phyloP scores from a whole-genome alignment of 768 basidiomycete species.

The Hydnomerulius pinastri region DNA sequence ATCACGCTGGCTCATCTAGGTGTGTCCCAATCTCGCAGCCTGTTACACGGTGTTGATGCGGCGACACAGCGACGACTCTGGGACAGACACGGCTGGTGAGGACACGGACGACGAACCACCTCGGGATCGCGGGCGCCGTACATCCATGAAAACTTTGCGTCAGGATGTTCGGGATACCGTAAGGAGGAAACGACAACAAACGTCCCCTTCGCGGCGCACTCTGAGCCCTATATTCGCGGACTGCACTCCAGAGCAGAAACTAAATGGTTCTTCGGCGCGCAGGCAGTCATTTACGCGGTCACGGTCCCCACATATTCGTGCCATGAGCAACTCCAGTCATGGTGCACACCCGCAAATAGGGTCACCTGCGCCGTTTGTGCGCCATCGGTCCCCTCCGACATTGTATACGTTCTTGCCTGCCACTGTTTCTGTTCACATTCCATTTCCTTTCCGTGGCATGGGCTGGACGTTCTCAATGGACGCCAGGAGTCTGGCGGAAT shows the following conservation, averaged over 20 bases:
- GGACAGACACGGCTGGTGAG: conserved; percentile 52
- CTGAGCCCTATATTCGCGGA: conserved; percentile 24
- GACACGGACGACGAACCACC: conserved; percentile 57
- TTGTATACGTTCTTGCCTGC: conserved; percentile 48
- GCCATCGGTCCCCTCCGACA: conserved; percentile 35
- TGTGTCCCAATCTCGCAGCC: conserved; percentile 31
- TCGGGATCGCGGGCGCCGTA: conserved; percentile 45
- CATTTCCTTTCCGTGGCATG: conserved; percentile 42
- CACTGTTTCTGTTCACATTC: conserved; percentile 45
- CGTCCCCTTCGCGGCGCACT: conserved; percentile 23
- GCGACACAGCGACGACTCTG: conserved; percentile 47
- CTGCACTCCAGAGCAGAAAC: conserved; percentile 35
- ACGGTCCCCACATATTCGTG: conserved; percentile 58
- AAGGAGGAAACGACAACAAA: conserved; percentile 31
- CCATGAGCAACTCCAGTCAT: conserved; percentile 34
- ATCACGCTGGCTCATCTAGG: conserved; percentile 85
- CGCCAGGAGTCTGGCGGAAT: conserved; percentile 62
- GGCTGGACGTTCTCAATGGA: conserved; percentile 58
- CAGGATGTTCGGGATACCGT: conserved; percentile 25
- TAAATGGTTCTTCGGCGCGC: conserved; percentile 35
- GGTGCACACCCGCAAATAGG: conserved; percentile 37
- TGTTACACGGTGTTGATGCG: conserved; percentile 20
- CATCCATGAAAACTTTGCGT: conserved; percentile 32
- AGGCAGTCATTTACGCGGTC: conserved; percentile 69
- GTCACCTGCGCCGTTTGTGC: conserved; percentile 44